These are phyloP conservation scores for Aspergillus sparsus DNA, from an alignment of 495 filamentous ascomycete species.

Conservation along the genomic window DNA sequence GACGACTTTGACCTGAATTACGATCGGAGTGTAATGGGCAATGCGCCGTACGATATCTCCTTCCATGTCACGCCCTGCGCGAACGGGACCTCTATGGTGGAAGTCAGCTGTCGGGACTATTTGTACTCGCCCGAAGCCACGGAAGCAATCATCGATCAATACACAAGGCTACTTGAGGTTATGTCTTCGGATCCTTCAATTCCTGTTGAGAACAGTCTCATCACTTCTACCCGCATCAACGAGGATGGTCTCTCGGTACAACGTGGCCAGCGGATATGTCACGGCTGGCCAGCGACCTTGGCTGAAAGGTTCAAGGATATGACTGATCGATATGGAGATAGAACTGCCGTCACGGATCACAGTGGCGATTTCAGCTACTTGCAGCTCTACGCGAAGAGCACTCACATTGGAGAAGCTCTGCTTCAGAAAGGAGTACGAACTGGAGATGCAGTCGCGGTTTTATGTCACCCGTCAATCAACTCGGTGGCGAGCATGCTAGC, in stretches of 20 bases:
- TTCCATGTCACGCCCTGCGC: conserved; percentile 7
- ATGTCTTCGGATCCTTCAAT: not conserved
- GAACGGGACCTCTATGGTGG: conserved; percentile 1
- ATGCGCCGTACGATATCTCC: conserved; percentile 11
- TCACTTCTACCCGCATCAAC: not conserved
- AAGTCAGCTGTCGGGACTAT: conserved; percentile 5
- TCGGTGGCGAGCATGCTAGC: conserved; percentile 54
- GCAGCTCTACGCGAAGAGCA: conserved; percentile 9
- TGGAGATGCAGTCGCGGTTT: conserved; percentile 22
- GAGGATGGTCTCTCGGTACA: not conserved
- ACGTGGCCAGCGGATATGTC: not conserved
- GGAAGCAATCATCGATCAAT: not conserved
- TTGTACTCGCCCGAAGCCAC: conserved; percentile 4
- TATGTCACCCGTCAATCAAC: conserved; percentile 34
- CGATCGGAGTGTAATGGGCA: conserved; percentile 3
- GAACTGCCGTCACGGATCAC: conserved; percentile 24
- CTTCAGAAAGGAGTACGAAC: not conserved
- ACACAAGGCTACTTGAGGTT: not conserved
- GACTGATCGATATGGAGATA: conserved; percentile 1
- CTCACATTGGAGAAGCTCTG: conserved; percentile 18
- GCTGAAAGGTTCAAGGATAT: conserved; percentile 34
- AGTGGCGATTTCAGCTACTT: conserved; percentile 22
- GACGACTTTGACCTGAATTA: conserved; percentile 3
- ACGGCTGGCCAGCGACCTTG: conserved; percentile 39
- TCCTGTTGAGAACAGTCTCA: not conserved